These are phyloP conservation scores for Gautieria morchelliformis DNA, from an alignment of 768 basidiomycete species.

Conservation along the genomic window DNA sequence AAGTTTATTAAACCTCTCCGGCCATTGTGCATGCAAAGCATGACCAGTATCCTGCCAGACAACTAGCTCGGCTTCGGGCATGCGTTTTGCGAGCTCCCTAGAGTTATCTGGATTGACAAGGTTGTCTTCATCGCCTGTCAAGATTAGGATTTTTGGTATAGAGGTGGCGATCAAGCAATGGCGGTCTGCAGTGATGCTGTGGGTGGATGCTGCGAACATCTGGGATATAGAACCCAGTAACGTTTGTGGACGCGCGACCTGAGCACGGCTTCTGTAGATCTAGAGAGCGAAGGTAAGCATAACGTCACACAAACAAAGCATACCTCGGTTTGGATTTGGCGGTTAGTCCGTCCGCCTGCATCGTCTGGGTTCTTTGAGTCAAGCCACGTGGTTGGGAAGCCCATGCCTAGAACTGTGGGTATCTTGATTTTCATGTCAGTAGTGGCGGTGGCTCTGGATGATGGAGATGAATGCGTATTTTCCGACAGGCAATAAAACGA, in stretches of 20 bases:
- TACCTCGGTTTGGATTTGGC: conserved; percentile 49
- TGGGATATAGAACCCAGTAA: conserved; percentile 61
- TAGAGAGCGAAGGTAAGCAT: conserved; percentile 15
- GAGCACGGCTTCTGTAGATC: conserved; percentile 36
- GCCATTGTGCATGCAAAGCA: conserved; percentile 42
- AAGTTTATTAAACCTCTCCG: conserved; percentile 41
- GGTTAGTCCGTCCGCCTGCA: conserved; percentile 50
- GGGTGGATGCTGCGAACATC: conserved; percentile 58
- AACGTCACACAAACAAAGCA: conserved; percentile 8
- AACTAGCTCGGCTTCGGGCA: conserved; percentile 45
- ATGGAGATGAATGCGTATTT: too few relatives aligned
- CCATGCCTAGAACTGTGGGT: conserved; percentile 44
- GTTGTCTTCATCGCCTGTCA: conserved; percentile 62
- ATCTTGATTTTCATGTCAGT: too few relatives aligned
- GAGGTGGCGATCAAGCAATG: conserved; percentile 38
- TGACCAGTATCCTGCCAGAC: conserved; percentile 61
- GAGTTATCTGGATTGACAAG: conserved; percentile 47
- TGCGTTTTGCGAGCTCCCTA: conserved; percentile 38
- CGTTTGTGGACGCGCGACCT: conserved; percentile 47
- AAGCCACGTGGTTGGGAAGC: conserved; percentile 58
- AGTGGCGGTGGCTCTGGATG: too few relatives aligned
- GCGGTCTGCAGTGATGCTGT: conserved; percentile 41
- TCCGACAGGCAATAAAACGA: too few relatives aligned
- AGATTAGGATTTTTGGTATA: conserved; percentile 55
- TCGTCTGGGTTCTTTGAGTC: conserved; percentile 43